These are phyloP conservation scores for Remersonia thermophila DNA, from an alignment of 2,329 filamentous ascomycete genomes.

Conservation along the genomic window DNA sequence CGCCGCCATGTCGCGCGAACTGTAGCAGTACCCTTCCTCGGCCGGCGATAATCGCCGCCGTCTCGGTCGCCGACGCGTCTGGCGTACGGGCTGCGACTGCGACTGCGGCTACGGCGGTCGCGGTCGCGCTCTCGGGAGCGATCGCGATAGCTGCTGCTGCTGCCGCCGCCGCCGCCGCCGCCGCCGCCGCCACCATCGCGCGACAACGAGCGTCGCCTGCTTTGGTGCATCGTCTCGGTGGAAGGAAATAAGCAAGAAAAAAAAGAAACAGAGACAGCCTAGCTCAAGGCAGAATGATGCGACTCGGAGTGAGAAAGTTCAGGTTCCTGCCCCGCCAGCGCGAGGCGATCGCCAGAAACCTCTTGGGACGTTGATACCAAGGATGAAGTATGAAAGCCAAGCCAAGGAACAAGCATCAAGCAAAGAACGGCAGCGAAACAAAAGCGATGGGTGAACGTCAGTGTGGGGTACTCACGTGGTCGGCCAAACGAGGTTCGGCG, in stretches of 20 bases:
- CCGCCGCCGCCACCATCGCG: constrained; percentile 21
- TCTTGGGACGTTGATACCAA: too few species aligned
- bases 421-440: too few species aligned
- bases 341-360: too few species aligned
- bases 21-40: constrained; percentile 34
- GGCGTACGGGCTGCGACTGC: constrained; percentile 14
- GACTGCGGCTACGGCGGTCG: constrained; percentile 1
- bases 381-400: too few species aligned
- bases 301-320: too few species aligned
- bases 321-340: too few species aligned
- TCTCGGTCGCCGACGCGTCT: constrained; percentile 18
- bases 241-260: constrained; percentile 4
- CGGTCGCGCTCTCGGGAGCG: constrained; percentile 21
- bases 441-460: too few species aligned
- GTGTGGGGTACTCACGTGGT: too few species aligned
- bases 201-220: constrained; percentile 22
- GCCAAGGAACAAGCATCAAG: too few species aligned
- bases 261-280: constrained; percentile 4
- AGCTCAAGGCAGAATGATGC: too few species aligned
- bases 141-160: constrained; percentile 21
- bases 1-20: constrained; percentile 5
- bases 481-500: too few species aligned
- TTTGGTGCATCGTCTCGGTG: constrained; percentile 32
- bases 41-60: constrained; percentile 29
- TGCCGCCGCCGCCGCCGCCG: constrained; percentile 19